Evolutionary conservation across 2,329 filamentous ascomycete species (phyloP), one percentile per base, ranked within the genome.

Genomic region (Endothia cerciana): DNA sequence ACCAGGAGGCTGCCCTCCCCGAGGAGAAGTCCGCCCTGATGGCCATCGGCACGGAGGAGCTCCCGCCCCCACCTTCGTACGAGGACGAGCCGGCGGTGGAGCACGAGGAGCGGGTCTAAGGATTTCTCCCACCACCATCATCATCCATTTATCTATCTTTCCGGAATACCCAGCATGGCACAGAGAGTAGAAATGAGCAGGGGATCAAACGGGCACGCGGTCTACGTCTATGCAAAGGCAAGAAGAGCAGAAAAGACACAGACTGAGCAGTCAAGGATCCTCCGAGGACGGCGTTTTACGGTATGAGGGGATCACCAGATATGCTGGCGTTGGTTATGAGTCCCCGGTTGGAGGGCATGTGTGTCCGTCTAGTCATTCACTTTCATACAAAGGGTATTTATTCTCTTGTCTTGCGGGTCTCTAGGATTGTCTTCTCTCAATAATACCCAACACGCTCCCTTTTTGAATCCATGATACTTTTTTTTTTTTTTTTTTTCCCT

Each of bases 11-110:
- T 57, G 77, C 73, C 43, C 71, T 68, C 17, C 76, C 76, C 1
- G 81, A 84, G 28, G 85, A 86, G 74, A 86, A 87, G 78, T 73
- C 78, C 5, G 79, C 79, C 36, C 75, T 87, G 64, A 82, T 87
- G 77, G 76, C 75, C 22, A 75, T 78, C 55, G 72, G 75, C 55
- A 65, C 62, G 22, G 61, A 63, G 25, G 71, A 77, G 59, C 76
- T 76, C 25, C 61, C 61, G 10, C 63, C 68, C 10, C 73, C 74
- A 3, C 73, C 74, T 8, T 60, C 72, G 17, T 76, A 75, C 47
- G 70, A 74, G 41, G 72, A 71, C 15, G 67, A 59, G 30, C 61
- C 61, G 38, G 62, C 41, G 8, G 13, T 19, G 8, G 61, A 63
- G 61, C 53, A 58, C 11, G 60, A 53, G 1, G 57, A 62, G 66